Percentiles rank a stretch among this genome's conserved stretches.
Evolutionary conservation across 1,284 basidiomycete genomes (phyloP).

Genomic region (Cutaneotrichosporon cyanovorans): DNA sequence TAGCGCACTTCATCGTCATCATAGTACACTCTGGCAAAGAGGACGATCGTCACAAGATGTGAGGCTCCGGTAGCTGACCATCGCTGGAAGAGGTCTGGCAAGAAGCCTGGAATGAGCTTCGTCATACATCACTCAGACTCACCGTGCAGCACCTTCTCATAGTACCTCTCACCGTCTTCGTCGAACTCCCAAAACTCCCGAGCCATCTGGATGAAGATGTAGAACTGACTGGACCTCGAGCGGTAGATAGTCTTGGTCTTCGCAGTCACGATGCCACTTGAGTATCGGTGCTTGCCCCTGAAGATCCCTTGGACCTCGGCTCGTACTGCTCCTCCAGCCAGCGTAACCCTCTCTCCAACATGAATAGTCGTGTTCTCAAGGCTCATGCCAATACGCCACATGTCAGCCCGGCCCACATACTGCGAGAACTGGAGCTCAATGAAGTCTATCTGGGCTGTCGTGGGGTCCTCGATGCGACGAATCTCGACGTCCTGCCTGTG

Average conservation of each 20-base stretch:
- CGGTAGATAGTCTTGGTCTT: slow-evolving; percentile 84
- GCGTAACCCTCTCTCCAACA: slow-evolving; percentile 54
- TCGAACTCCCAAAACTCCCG: slow-evolving; percentile 96
- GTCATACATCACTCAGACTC: slow-evolving; percentile 19
- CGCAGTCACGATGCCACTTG: slow-evolving; percentile 71
- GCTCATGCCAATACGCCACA: slow-evolving; percentile 76
- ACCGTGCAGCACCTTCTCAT: slow-evolving; percentile 87
- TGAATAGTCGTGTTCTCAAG: slow-evolving; percentile 51
- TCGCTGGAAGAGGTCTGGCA: slow-evolving; percentile 71
- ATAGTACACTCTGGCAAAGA: slow-evolving; percentile 91
- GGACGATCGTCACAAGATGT: slow-evolving; percentile 87
- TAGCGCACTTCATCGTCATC: slow-evolving; percentile 72
- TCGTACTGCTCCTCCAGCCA: slow-evolving; percentile 56
- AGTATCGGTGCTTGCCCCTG: slow-evolving; percentile 49
- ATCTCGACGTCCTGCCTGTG: slow-evolving; percentile 44
- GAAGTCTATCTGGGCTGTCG: slow-evolving; percentile 62
- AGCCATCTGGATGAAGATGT: slow-evolving; percentile 88
- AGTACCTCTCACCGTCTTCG: slow-evolving; percentile 89
- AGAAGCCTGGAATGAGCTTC: slow-evolving; percentile 51
- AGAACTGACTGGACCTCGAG: slow-evolving; percentile 79
- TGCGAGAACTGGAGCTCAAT: slow-evolving; percentile 87
- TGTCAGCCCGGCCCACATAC: slow-evolving; percentile 83
- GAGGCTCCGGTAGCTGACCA: slow-evolving; percentile 80
- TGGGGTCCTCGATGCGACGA: slow-evolving; percentile 44
- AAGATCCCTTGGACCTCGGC: slow-evolving; percentile 71